phyloP scores from a whole-genome alignment of 2,329 filamentous ascomycete genomes.

The Pestalotiopsis sp. region DNA sequence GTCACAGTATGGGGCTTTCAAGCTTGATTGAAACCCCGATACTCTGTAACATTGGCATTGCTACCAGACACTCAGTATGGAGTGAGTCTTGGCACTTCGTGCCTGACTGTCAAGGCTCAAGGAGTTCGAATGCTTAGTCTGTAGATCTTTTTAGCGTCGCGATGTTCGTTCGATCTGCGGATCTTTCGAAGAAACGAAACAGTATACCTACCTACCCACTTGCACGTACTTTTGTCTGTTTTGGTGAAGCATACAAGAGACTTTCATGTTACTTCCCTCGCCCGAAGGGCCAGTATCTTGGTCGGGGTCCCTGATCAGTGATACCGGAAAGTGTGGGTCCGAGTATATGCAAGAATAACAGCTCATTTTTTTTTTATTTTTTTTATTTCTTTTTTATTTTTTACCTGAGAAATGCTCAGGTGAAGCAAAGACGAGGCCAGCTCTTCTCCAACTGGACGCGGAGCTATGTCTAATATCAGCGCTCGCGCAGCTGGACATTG shows the following conservation, averaged over 20 bases:
- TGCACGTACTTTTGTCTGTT: not conserved
- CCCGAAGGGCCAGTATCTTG: no score
- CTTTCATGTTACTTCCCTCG: no score
- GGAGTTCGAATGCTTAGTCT: not conserved
- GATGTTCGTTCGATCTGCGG: not conserved
- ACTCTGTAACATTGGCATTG: not conserved
- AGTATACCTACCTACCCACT: not conserved
- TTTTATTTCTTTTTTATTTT: not conserved
- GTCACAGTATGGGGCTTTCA: not conserved
- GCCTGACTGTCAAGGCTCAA: no score
- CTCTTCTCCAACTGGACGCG: no score
- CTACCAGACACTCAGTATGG: not conserved
- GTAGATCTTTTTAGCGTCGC: not conserved
- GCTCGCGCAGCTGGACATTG: not conserved
- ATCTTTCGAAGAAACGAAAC: not conserved
- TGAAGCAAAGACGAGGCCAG: not conserved
- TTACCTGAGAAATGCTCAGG: not conserved
- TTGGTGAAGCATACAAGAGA: not conserved
- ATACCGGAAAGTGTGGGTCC: not conserved
- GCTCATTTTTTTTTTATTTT: not conserved
- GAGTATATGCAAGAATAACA: not conserved
- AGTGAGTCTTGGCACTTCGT: no score
- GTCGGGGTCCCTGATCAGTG: no score
- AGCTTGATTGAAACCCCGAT: not conserved
- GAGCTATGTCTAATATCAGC: not conserved